Conservation (phyloP, 1,284 basidiomycete genomes). For the Meira miltonrushii region DNA sequence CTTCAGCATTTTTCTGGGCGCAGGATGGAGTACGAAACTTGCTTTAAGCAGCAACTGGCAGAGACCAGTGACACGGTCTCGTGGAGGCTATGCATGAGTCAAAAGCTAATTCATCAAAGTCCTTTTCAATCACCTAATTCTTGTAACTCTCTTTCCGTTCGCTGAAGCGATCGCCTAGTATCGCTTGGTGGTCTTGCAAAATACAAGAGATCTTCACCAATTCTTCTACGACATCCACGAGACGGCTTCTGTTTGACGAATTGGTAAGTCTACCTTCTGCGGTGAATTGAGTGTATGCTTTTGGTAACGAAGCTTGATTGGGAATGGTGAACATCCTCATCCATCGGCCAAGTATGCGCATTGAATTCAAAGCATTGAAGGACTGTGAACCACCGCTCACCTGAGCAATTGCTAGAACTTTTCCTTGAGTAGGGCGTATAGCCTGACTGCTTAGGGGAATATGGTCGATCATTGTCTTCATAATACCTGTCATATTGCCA, state of each 20-base stretch:
- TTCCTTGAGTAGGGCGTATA: slow-evolving; percentile 53
- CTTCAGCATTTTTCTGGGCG: too few species aligned
- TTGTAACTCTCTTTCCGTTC: slow-evolving; percentile 48
- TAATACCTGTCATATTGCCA: slow-evolving; percentile 52
- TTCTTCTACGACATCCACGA: slow-evolving; percentile 55
- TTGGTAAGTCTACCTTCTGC: slow-evolving; percentile 46
- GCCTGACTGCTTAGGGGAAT: slow-evolving; percentile 52
- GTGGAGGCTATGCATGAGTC: too few species aligned
- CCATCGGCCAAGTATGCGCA: slow-evolving; percentile 53
- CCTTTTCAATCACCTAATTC: too few species aligned
- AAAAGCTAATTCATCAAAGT: too few species aligned
- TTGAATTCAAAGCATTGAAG: slow-evolving; percentile 54
- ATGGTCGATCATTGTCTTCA: slow-evolving; percentile 48
- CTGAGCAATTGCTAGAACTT: slow-evolving; percentile 16
- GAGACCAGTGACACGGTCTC: too few species aligned
- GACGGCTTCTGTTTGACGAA: slow-evolving; percentile 53
- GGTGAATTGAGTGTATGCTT: slow-evolving; percentile 53
- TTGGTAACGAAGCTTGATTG: slow-evolving; percentile 51
- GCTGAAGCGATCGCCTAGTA: slow-evolving; percentile 50
- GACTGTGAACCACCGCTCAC: slow-evolving; percentile 53
- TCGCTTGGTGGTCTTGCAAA: slow-evolving; percentile 35
- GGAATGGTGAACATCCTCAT: slow-evolving; percentile 50
- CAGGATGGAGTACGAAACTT: too few species aligned
- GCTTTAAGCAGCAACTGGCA: too few species aligned
- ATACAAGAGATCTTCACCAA: slow-evolving; percentile 47